Base-by-base conservation (phyloP, 176 grass and related monocot genomes). In the Carex littledalei region DNA sequence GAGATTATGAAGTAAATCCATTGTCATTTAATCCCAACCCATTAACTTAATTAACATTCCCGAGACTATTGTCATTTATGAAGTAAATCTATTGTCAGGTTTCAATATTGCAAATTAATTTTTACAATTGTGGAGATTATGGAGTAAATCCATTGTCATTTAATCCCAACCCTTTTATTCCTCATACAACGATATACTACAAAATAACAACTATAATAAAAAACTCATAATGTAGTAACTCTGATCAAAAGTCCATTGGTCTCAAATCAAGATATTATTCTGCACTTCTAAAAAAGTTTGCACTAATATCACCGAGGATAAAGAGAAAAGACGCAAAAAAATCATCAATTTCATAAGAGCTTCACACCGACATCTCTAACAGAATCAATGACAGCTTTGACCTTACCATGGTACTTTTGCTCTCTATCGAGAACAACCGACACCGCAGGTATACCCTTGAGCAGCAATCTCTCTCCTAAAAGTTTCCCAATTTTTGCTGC, bases 381-480 rank as follows among this genome's bases (percentile, higher is more conserved):
- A 5, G 87, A 85, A 88, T 97, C 94, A 18, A 91, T 86, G 18
- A 94, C 87, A 37, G 92, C 90, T 83, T 88, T 97, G 13, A 94
- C 84, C 81, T 94, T 97, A 65, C 94, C 94, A 6, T 97, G 91
- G 73, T 94, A 94, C 57, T 93, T 94, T 50, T 97, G 89, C 7
- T 94, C 94, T 85, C 90, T 85, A 54, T 92, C 90, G 53, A 94
- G 81, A 74, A 91, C 90, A 74, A 97, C 84, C 45, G 89, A 88
- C n/a, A 97, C 89, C 1, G 87, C 94, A n/a, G 94, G 92, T 80
- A 94, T 94, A 60, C 94, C 90, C 65, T 87, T 89, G 84, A 94
- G 78, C 3, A 94, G 89, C 3, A 97, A 86, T 32, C 90, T 90
- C 81, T 97, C 92, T 8, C 94, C 89, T 3, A 97, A 86, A 61